Evolutionary conservation across 768 basidiomycete genomes (phyloP).

Genomic region (Tricholoma terreum): DNA sequence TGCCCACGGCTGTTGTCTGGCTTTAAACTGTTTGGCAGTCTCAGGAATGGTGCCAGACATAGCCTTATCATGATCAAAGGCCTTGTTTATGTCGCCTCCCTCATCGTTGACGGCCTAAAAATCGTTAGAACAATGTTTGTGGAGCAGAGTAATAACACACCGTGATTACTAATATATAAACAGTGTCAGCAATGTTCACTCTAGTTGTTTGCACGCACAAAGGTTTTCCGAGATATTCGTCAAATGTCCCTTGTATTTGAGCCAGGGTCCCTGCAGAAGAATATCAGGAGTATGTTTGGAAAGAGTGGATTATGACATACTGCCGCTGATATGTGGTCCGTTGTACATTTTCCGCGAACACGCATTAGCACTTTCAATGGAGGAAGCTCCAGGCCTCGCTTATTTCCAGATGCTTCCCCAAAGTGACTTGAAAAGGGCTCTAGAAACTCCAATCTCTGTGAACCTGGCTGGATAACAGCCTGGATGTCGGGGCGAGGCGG

Average conservation of each 20-base stretch:
- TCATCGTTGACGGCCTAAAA: constrained; percentile 88
- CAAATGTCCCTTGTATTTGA: constrained; percentile 97
- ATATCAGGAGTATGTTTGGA: neutral
- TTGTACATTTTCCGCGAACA: constrained; percentile 98
- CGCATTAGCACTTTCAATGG: constrained; percentile 81
- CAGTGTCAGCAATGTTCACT: neutral
- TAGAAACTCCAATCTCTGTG: constrained; percentile 82
- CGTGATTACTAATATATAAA: constrained; percentile 67
- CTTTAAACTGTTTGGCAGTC: constrained; percentile 86
- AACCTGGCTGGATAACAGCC: constrained; percentile 73
- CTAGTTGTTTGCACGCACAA: constrained; percentile 45
- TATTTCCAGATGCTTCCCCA: constrained; percentile 39
- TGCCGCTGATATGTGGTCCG: constrained; percentile 97
- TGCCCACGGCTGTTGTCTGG: constrained; percentile 85
- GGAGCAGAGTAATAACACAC: constrained; percentile 29
- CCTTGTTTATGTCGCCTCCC: constrained; percentile 88
- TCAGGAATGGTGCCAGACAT: constrained; percentile 81
- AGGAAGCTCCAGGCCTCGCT: constrained; percentile 70
- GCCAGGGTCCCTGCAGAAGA: constrained; percentile 79
- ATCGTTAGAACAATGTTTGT: neutral
- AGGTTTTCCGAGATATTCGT: constrained; percentile 97
- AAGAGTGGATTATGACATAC: constrained; percentile 38
- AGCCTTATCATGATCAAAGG: constrained; percentile 70
- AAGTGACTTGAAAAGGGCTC: constrained; percentile 86
- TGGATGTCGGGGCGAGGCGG: constrained; percentile 71